Conservation (phyloP, 345 rosid species). For the Corchorus olitorius region DNA sequence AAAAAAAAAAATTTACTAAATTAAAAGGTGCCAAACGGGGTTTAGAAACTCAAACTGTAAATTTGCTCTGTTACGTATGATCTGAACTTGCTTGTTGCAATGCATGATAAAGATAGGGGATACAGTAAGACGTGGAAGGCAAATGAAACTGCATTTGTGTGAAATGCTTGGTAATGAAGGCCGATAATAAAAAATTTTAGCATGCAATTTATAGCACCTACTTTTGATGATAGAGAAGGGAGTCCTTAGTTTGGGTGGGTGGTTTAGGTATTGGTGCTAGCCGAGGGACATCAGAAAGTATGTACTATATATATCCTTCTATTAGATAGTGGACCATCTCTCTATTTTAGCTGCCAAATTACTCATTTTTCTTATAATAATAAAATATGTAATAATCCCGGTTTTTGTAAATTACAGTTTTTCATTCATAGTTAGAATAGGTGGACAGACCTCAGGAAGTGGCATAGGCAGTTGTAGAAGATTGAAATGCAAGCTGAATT, state of each 20-base stretch:
- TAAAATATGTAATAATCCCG: not conserved
- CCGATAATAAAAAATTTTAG: not conserved
- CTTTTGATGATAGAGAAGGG: not conserved
- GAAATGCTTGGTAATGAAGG: not conserved
- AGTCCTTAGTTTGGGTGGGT: not conserved
- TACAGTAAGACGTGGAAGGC: not conserved
- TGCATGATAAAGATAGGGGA: conserved; percentile 3
- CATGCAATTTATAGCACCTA: not conserved
- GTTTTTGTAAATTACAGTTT: not conserved
- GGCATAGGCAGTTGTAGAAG: not conserved
- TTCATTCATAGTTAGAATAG: not conserved
- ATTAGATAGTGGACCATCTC: conserved; percentile 25
- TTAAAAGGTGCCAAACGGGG: no score
- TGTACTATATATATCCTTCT: conserved; percentile 32
- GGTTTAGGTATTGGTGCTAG: not conserved
- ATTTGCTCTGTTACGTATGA: not conserved
- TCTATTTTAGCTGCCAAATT: not conserved
- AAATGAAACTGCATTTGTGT: not conserved
- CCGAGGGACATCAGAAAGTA: not conserved
- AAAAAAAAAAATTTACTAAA: not conserved
- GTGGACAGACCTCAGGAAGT: not conserved
- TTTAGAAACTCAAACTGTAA: not conserved
- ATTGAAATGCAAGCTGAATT: no score
- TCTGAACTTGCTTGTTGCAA: not conserved
- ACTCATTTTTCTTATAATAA: not conserved